Percentiles rank a stretch among this genome's conserved stretches.
phyloP scores from a whole-genome alignment of 2,329 filamentous ascomycete species.

The Fusarium stilboides region DNA sequence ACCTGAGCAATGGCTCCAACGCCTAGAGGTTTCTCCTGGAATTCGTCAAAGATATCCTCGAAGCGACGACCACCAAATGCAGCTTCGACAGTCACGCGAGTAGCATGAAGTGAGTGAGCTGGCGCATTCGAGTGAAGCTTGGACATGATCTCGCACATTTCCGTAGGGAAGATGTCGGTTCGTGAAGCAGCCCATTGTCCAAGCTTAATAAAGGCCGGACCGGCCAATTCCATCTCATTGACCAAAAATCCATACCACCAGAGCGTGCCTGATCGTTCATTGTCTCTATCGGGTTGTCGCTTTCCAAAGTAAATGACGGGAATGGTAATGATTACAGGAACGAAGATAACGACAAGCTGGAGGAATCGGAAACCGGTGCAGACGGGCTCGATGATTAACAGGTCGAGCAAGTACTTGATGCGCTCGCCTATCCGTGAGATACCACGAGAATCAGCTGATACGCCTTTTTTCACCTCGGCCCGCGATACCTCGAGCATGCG shows the following conservation, averaged over 20 bases:
- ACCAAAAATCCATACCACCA: constrained; percentile 98
- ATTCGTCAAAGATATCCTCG: constrained; percentile 96
- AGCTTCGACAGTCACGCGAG: constrained; percentile 82
- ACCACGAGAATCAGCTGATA: constrained; percentile 74
- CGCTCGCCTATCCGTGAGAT: constrained; percentile 71
- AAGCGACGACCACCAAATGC: constrained; percentile 87
- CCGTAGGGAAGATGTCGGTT: constrained; percentile 93
- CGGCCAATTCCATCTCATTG: constrained; percentile 89
- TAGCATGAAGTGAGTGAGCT: constrained; percentile 86
- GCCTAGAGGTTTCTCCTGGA: constrained; percentile 88
- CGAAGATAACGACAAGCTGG: constrained; percentile 88
- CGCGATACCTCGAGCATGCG: constrained; percentile 90
- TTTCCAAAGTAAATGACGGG: constrained; percentile 86
- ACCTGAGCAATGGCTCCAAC: constrained; percentile 98
- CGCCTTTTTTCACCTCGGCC: constrained; percentile 79
- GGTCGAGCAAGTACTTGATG: constrained; percentile 77
- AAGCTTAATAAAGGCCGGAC: constrained; percentile 98
- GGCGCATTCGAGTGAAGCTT: constrained; percentile 95
- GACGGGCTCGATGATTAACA: constrained; percentile 85
- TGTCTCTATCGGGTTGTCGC: constrained; percentile 73
- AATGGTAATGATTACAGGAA: constrained; percentile 86
- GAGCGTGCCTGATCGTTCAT: constrained; percentile 84
- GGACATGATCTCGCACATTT: constrained; percentile 95
- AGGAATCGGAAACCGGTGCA: constrained; percentile 91
- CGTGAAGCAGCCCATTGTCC: constrained; percentile 98